phyloP scores from a whole-genome alignment of 2,329 filamentous ascomycete genomes.

The Colletotrichum salicis region DNA sequence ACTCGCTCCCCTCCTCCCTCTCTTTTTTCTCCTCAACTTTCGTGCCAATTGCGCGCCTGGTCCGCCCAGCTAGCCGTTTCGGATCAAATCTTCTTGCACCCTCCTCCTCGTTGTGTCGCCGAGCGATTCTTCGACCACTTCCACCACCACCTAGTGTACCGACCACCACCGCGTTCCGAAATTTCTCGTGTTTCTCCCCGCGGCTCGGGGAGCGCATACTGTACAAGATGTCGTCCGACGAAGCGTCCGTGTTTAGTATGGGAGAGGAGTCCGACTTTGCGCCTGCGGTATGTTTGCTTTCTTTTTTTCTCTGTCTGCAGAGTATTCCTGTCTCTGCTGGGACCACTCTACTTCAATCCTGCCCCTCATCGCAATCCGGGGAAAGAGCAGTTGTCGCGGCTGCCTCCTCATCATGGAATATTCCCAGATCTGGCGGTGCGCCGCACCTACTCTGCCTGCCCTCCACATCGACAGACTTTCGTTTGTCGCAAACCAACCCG shows the following conservation, averaged over 20 bases:
- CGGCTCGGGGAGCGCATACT: constrained; percentile 24
- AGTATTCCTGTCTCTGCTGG: constrained; percentile 8
- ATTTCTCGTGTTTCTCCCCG: constrained; percentile 19
- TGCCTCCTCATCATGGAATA: background rate
- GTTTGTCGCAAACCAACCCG: background rate
- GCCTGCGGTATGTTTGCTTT: constrained; percentile 48
- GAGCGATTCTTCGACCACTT: background rate
- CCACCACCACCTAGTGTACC: constrained; percentile 4
- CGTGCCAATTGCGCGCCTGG: constrained; percentile 34
- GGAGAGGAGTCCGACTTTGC: constrained; percentile 54
- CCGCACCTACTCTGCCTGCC: background rate
- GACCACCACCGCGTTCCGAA: constrained; percentile 19
- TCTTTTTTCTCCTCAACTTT: constrained; percentile 16
- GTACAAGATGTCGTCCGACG: constrained; percentile 67
- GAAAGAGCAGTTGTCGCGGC: constrained; percentile 5
- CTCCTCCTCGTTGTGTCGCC: constrained; percentile 2
- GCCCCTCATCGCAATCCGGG: background rate
- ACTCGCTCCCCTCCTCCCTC: constrained; percentile 23
- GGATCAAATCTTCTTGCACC: constrained; percentile 8
- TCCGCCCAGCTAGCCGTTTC: constrained; percentile 30
- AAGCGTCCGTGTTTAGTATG: constrained; percentile 53
- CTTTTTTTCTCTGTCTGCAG: background rate
- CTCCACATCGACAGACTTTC: background rate
- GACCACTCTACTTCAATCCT: background rate
- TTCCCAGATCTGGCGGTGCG: background rate